phyloP scores from a whole-genome alignment of 306 rosid species.

The Quercus rubra region DNA sequence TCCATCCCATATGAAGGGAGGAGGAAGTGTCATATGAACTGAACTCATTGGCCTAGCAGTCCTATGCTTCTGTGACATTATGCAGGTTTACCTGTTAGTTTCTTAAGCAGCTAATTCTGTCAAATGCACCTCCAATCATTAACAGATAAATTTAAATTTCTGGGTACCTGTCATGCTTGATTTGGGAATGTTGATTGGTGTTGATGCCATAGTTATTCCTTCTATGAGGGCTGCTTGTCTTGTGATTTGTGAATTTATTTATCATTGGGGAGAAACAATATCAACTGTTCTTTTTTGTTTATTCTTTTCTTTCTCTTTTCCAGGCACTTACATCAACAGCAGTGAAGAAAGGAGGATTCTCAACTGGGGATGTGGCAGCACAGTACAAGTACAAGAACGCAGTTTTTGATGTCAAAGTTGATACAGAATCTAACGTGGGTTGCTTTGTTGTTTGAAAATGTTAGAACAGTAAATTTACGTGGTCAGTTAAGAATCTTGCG shows the following conservation, averaged over 20 bases:
- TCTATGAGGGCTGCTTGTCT: neutral
- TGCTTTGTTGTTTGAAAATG: slow-evolving; percentile 18
- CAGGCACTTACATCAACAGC: slow-evolving; percentile 94
- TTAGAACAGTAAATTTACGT: neutral
- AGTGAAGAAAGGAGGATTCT: slow-evolving; percentile 83
- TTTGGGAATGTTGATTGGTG: neutral
- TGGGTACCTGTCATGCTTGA: neutral
- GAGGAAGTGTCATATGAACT: too few species aligned
- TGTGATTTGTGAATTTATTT: neutral
- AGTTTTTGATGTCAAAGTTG: slow-evolving; percentile 73
- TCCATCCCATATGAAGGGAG: too few species aligned
- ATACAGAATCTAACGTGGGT: slow-evolving; percentile 82
- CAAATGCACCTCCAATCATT: neutral
- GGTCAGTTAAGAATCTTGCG: slow-evolving; percentile 14
- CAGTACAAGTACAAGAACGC: slow-evolving; percentile 77
- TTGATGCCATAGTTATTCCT: neutral
- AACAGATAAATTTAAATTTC: neutral
- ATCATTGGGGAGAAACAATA: neutral
- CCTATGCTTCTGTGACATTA: neutral
- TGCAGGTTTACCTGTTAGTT: neutral
- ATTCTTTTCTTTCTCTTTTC: neutral
- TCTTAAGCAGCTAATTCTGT: neutral
- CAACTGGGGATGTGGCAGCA: slow-evolving; percentile 77
- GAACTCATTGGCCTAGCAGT: too few species aligned
- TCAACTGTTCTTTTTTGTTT: neutral